Base-by-base conservation (phyloP, 768 basidiomycete species). In the Guyanaporus albipodus region DNA sequence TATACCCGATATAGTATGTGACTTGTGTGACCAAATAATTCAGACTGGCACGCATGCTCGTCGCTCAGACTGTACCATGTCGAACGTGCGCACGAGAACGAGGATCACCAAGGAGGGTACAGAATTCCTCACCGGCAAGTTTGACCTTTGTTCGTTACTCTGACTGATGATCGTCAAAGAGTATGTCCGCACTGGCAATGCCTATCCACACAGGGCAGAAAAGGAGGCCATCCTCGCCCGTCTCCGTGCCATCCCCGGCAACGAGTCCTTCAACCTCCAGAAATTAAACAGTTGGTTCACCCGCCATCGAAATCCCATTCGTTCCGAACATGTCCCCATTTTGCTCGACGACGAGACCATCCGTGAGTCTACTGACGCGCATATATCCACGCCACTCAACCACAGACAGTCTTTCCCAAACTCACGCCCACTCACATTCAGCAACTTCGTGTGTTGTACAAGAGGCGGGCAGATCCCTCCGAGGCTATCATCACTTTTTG, bases 401-500 rank as follows among this genome's bases (percentile, higher is more conserved):
- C 8, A 11, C 35, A 10, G 5, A 23, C 40, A 66, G 64, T 66
- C 23, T 66, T 67, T 38, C 53, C 63, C 6, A 56, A 53, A 28
- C 52, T 66, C n/a, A 55, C 53, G 0, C 52, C 57, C 0, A 48
- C 9, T 1, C 60, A 66, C 14, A 51, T 66, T 28, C 42, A 47
- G 6, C 59, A 57, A 3, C 57, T 66, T 24, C 54, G 59, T 0
- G 38, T 38, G 0, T 23, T 66, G 1, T 45, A 62, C 23, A 54
- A 26, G 14, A 57, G 55, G 31, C 39, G 46, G 8, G 2, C 38
- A 0, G 42, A 53, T 0, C 66, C 64, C 1, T 8, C 52, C 0
- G 59, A 61, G 1, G 49, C 38, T 19, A 53, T 67, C 40, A 35
- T 66, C 36, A 50, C 49, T 0, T 60, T 66, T 23, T 66, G 64